phyloP scores from a whole-genome alignment of 352 stramenopile genomes.

The Pythium brachiatum region DNA sequence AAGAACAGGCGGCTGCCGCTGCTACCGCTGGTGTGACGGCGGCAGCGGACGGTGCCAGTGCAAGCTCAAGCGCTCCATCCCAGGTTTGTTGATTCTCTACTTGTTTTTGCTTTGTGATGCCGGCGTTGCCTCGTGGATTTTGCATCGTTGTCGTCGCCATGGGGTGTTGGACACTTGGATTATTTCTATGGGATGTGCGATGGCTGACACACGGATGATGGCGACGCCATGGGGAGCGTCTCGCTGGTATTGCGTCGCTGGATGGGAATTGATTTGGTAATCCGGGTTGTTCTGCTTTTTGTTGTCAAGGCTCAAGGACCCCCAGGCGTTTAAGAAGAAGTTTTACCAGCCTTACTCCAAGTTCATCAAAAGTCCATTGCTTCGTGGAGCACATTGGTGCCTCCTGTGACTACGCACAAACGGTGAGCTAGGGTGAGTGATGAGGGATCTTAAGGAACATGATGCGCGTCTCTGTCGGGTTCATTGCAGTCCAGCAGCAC shows the following conservation, averaged over 20 bases:
- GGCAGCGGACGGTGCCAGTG: slow-evolving; percentile 10
- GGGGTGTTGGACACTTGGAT: slow-evolving; percentile 7
- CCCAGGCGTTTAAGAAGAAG: slow-evolving; percentile 40
- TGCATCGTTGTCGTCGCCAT: slow-evolving; percentile 7
- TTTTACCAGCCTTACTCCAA: not conserved
- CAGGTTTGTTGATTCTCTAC: slow-evolving; percentile 61
- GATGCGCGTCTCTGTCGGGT: slow-evolving; percentile 9
- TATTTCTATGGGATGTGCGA: slow-evolving; percentile 13
- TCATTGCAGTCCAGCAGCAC: not conserved
- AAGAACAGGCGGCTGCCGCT: slow-evolving; percentile 40
- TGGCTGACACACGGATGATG: slow-evolving; percentile 30
- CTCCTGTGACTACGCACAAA: not conserved
- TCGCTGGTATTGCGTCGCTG: slow-evolving; percentile 28
- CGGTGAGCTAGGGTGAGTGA: slow-evolving; percentile 14
- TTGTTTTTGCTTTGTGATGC: slow-evolving; percentile 31
- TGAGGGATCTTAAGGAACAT: slow-evolving; percentile 20
- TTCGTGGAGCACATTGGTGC: not conserved
- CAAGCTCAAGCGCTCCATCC: slow-evolving; percentile 25
- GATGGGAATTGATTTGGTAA: slow-evolving; percentile 31
- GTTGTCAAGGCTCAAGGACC: slow-evolving; percentile 56
- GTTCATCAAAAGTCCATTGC: not conserved
- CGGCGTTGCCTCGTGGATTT: slow-evolving; percentile 17
- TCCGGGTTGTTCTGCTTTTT: slow-evolving; percentile 21
- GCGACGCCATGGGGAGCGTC: slow-evolving; percentile 31
- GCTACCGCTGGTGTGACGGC: slow-evolving; percentile 28